Evolutionary conservation across 169 alveolate species (phyloP), one percentile per base, ranked within the genome.

Genomic region (Cryptosporidium tyzzeri): DNA sequence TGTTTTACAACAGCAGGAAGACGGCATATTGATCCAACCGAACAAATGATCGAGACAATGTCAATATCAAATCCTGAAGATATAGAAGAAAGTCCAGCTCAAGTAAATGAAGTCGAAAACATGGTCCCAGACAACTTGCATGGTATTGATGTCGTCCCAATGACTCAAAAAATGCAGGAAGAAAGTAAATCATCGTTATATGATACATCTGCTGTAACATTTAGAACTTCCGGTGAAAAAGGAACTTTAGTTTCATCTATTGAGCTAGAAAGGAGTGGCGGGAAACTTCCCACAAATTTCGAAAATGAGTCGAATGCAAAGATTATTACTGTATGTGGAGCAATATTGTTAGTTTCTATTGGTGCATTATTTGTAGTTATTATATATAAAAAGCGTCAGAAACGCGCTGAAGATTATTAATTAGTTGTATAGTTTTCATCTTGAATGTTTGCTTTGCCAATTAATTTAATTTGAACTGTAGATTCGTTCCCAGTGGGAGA

Each of bases 1-100:
- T 80, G 89, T 65, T 80, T 37, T 14, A 80, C 89, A 2, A 80
- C 89, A 9, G 89, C 89, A 37, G 89, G 89, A n/a, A 80, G 89
- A 50, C 89, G 89, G 33, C 89, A 80, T 59, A 21, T 80, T 9
- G 89, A 80, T 29, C 89, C 89, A 12, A 80, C 89, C 8, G 89
- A 59, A 23, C 89, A 80, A 41, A 80, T 80, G 16, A 45, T 80
- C 0, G 89, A 80, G n/a, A 80, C 89, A 39, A 80, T 80, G 89
- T 80, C 89, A 10, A 80, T 80, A 37, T 62, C 89, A 8, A 44
- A 41, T 10, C 89, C 89, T 12, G n/a, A 33, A 21, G 86, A 73
- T 21, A 21, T 65, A 7, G 89, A 80, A 80, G 44, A 41, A 65
- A n/a, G 26, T 7, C 53, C 71, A 33, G n/a, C 70, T 14, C 68